Conservation (phyloP, 2,329 filamentous ascomycete genomes). For the Paecilomyces sp. region DNA sequence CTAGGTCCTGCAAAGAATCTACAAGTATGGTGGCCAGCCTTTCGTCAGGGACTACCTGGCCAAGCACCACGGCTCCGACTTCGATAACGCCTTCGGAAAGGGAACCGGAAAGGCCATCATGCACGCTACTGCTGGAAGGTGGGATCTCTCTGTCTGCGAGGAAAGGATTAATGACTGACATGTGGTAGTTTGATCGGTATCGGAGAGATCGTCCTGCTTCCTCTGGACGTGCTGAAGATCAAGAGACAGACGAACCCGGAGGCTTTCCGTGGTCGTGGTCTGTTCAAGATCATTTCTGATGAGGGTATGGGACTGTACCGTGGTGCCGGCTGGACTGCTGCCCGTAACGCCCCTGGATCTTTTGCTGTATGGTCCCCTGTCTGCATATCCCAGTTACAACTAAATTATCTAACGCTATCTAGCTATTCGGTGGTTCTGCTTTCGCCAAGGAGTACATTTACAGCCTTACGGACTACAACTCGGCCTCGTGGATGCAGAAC, state of each 20-base stretch:
- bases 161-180: constrained; percentile 2
- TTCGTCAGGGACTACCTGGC: constrained; percentile 86
- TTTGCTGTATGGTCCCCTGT: constrained; percentile 67
- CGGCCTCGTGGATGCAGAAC: constrained; percentile 89
- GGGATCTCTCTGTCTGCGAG: constrained; percentile 14
- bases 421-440: constrained; percentile 95
- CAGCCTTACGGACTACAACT: constrained; percentile 87
- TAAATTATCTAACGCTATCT: constrained; percentile 8
- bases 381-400: constrained; percentile 10
- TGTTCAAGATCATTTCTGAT: constrained; percentile 82
- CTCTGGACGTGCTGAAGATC: constrained; percentile 96
- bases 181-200: constrained; percentile 75
- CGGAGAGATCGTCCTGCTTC: constrained; percentile 90
- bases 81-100: constrained; percentile 86
- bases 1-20: constrained; percentile 83
- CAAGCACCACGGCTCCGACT: constrained; percentile 69
- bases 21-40: constrained; percentile 98
- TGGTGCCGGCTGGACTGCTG: constrained; percentile 95
- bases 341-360: constrained; percentile 90
- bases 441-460: constrained; percentile 97
- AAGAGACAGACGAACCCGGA: constrained; percentile 99
- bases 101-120: constrained; percentile 97
- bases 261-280: constrained; percentile 87
- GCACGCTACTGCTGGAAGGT: constrained; percentile 93
- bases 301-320: constrained; percentile 95